These are phyloP conservation scores for Neopestalotiopsis clavispora DNA, from an alignment of 2,329 filamentous ascomycete genomes.

Conservation along the genomic window DNA sequence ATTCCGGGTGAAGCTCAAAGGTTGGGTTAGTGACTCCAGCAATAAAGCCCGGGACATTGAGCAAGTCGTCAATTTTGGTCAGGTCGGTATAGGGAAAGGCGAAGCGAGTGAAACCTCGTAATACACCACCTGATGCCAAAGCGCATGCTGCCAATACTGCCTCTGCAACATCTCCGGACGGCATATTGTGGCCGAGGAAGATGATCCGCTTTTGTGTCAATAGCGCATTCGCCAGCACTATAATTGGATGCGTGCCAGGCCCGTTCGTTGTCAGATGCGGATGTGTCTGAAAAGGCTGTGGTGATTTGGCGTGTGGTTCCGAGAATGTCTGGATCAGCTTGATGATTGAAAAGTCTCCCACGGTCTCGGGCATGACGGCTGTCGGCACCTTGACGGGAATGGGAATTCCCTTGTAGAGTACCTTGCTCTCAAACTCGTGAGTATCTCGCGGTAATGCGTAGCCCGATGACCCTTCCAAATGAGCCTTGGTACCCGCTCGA, in stretches of 20 bases:
- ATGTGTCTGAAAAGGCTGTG: conserved; percentile 84
- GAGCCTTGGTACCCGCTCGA: conserved; percentile 65
- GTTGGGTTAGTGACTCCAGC: conserved; percentile 97
- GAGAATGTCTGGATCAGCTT: conserved; percentile 97
- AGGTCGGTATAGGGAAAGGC: conserved; percentile 98
- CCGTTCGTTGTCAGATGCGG: conserved; percentile 94
- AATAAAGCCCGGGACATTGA: conserved; percentile 96
- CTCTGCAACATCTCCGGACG: conserved; percentile 94
- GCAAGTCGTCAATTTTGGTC: conserved; percentile 94
- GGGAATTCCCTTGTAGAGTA: conserved; percentile 94
- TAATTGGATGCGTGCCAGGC: conserved; percentile 87
- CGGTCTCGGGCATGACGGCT: conserved; percentile 90
- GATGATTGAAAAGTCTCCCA: conserved; percentile 96
- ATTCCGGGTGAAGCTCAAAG: conserved; percentile 92
- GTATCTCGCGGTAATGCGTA: conserved; percentile 90
- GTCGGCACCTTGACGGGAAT: conserved; percentile 97
- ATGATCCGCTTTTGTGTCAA: conserved; percentile 96
- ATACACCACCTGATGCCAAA: conserved; percentile 86
- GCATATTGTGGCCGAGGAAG: conserved; percentile 93
- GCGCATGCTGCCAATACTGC: conserved; percentile 98
- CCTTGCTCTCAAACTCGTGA: conserved; percentile 94
- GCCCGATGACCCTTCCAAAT: conserved; percentile 64
- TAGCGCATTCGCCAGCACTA: conserved; percentile 91
- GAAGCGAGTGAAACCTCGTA: conserved; percentile 92
- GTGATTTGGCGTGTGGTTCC: conserved; percentile 77